Evolutionary conservation across 306 rosid genomes (phyloP).

Genomic region (Parietaria judaica): DNA sequence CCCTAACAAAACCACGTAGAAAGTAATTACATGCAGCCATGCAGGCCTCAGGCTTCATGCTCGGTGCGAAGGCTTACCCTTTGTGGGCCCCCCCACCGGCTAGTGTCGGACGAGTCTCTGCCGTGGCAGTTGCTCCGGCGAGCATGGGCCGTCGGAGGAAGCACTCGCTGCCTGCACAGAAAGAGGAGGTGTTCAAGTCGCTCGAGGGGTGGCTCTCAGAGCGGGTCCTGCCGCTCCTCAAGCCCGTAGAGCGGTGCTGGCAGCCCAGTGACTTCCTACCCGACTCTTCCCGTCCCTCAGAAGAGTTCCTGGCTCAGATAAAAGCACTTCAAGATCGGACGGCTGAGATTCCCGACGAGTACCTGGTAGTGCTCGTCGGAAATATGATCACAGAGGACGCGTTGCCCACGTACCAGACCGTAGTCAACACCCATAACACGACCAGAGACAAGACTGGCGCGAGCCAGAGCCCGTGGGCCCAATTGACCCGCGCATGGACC

Average conservation of each 20-base stretch:
- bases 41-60: conserved; percentile 14
- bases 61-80: background rate
- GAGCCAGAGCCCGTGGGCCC: conserved; percentile 64
- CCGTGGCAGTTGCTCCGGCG: conserved; percentile 5
- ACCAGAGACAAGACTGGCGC: conserved; percentile 50
- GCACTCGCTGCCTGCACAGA: conserved; percentile 47
- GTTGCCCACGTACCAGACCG: conserved; percentile 66
- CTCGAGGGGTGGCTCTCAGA: conserved; percentile 54
- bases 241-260: conserved; percentile 67
- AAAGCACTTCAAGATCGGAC: conserved; percentile 52
- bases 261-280: conserved; percentile 60
- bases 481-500: conserved; percentile 70
- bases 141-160: conserved; percentile 1
- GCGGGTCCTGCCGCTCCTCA: conserved; percentile 34
- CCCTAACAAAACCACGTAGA: too few species aligned
- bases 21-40: background rate
- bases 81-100: conserved; percentile 7
- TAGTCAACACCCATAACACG: conserved; percentile 60
- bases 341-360: conserved; percentile 55
- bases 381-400: conserved; percentile 69
- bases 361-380: conserved; percentile 46
- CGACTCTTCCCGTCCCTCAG: conserved; percentile 17
- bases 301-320: conserved; percentile 46
- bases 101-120: conserved; percentile 11
- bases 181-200: conserved; percentile 38